Evolutionary conservation across 805 yeast species (phyloP).

Genomic region (Starmerella sp.): DNA sequence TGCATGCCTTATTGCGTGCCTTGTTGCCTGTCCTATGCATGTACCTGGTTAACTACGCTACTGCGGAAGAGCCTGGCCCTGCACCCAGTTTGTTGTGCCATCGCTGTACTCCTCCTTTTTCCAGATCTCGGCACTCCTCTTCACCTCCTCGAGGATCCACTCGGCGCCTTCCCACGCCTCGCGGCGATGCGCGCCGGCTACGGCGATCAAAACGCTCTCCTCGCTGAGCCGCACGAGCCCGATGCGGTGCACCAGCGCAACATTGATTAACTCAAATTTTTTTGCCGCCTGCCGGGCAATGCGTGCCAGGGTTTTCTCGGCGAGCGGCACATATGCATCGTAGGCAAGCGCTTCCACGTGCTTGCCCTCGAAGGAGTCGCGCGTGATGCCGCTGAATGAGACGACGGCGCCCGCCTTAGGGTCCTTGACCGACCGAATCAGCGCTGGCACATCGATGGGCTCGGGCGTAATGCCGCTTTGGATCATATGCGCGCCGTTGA

Average conservation of each 20-base stretch:
- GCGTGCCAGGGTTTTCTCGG: constrained; percentile 30
- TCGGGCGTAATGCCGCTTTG: constrained; percentile 10
- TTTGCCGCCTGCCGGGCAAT: constrained; percentile 31
- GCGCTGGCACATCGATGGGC: constrained; percentile 15
- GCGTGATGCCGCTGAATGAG: constrained; percentile 41
- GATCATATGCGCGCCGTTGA: neutral
- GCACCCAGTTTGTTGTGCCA: constrained; percentile 37
- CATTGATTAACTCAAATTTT: constrained; percentile 17
- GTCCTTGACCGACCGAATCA: constrained; percentile 34
- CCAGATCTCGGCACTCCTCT: constrained; percentile 41
- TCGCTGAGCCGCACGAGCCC: constrained; percentile 40
- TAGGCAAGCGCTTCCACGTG: constrained; percentile 35
- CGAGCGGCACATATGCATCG: constrained; percentile 38
- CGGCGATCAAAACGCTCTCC: constrained; percentile 38
- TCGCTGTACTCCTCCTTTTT: constrained; percentile 37
- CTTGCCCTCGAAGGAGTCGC: constrained; percentile 36
- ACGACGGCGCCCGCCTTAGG: constrained; percentile 41
- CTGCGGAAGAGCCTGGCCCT: constrained; percentile 10
- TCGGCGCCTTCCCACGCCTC: constrained; percentile 40
- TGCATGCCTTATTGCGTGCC: no score
- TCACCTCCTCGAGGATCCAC: constrained; percentile 37
- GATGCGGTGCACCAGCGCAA: constrained; percentile 36
- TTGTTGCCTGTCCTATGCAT: no score
- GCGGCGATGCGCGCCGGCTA: constrained; percentile 37
- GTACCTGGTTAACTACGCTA: neutral